A percentile compares a stretch with the other conserved stretches of the same genome.
Conservation (phyloP, 1,284 basidiomycete genomes). For the Papiliotrema fonsecae region DNA sequence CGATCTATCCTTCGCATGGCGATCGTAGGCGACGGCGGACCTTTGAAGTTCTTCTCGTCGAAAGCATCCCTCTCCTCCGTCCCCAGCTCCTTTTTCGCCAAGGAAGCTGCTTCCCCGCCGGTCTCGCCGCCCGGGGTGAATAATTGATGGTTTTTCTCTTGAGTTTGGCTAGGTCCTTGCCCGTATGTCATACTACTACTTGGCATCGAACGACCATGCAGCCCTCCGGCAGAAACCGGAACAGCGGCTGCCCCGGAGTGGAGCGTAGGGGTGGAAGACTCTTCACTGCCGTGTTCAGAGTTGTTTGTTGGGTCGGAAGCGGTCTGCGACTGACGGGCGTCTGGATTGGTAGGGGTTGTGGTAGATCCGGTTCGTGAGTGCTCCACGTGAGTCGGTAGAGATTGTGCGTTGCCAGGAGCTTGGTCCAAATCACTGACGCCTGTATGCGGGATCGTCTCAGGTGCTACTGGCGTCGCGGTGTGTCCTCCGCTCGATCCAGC, state of each 20-base stretch:
- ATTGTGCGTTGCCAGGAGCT: neutral
- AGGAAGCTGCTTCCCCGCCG: conserved; percentile 9
- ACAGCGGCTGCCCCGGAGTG: conserved; percentile 1
- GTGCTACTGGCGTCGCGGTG: neutral
- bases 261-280: conserved; percentile 21
- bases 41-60: conserved; percentile 1
- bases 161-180: too few species aligned
- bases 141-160: conserved; percentile 20
- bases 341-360: conserved; percentile 11
- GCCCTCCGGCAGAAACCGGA: conserved; percentile 8
- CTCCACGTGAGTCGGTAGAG: conserved; percentile 1
- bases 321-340: conserved; percentile 1
- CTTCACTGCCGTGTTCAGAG: conserved; percentile 1
- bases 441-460: neutral
- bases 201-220: conserved; percentile 18
- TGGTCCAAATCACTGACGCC: too few species aligned
- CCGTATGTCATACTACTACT: conserved; percentile 5
- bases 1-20: conserved; percentile 5
- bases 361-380: conserved; percentile 19
- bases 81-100: conserved; percentile 15
- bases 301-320: neutral
- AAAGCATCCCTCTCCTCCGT: conserved; percentile 1
- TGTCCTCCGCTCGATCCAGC: too few species aligned
- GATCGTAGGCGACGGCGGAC: neutral
- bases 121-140: conserved; percentile 9